These are phyloP conservation scores for Alternaria solani DNA, from an alignment of 2,329 filamentous ascomycete species.

Conservation along the genomic window DNA sequence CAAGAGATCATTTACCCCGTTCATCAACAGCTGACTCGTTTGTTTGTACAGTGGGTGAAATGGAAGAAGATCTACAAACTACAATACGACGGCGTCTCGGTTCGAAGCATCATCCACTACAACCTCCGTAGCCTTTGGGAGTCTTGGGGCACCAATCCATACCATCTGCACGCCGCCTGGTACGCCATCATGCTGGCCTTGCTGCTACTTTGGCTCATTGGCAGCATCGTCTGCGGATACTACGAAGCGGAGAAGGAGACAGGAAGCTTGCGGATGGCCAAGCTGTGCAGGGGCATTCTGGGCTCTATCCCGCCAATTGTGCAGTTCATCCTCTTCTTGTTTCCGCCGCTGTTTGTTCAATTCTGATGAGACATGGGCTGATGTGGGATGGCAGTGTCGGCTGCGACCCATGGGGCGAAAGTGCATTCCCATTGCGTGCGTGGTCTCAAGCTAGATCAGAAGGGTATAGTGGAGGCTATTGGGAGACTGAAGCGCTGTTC, in stretches of 20 bases:
- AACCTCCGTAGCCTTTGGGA: constrained; percentile 5
- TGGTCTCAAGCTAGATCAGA: neutral
- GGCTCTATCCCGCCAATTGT: constrained; percentile 16
- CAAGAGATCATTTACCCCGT: neutral
- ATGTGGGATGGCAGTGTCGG: constrained; percentile 3
- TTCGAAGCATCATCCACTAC: constrained; percentile 8
- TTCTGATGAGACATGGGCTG: constrained; percentile 12
- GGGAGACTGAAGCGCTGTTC: neutral
- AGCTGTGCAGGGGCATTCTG: constrained; percentile 12
- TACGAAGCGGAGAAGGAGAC: constrained; percentile 7
- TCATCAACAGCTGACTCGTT: neutral
- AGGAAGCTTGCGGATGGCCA: neutral
- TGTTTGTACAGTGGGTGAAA: neutral
- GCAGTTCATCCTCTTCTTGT: constrained; percentile 20
- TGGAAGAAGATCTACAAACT: constrained; percentile 5
- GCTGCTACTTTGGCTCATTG: constrained; percentile 12
- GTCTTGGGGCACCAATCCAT: constrained; percentile 15
- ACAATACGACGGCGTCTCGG: constrained; percentile 10
- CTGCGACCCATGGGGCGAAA: constrained; percentile 5
- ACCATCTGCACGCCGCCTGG: constrained; percentile 11
- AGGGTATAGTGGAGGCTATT: neutral
- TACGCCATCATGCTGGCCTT: constrained; percentile 12
- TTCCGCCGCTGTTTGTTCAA: constrained; percentile 18
- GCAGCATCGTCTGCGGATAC: constrained; percentile 11
- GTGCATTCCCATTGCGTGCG: neutral